These are phyloP conservation scores for Dendrobium huoshanense DNA, from an alignment of 106 monocot genomes.

Conservation along the genomic window DNA sequence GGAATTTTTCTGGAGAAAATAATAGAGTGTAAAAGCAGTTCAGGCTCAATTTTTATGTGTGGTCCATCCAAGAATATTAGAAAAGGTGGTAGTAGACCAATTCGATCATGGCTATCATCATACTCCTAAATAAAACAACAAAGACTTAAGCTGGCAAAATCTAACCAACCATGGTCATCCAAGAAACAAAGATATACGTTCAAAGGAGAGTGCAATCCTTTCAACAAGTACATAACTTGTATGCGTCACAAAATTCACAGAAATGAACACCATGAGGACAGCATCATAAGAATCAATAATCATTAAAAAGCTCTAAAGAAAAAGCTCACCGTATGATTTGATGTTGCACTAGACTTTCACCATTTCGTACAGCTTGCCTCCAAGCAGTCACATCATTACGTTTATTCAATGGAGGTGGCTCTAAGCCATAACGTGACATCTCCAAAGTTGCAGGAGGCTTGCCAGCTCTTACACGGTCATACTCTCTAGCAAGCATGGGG, in stretches of 20 bases:
- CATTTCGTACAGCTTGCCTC: conserved; percentile 71
- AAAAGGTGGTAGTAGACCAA: no score
- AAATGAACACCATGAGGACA: neutral
- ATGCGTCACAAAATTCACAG: neutral
- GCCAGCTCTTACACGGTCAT: conserved; percentile 87
- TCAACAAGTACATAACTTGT: neutral
- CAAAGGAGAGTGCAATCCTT: neutral
- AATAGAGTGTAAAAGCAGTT: no score
- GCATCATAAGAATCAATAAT: neutral
- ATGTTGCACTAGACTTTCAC: conserved; percentile 84
- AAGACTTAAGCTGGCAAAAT: no score
- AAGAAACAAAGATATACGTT: neutral
- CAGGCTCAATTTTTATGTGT: no score
- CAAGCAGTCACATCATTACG: conserved; percentile 85
- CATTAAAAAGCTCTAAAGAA: neutral
- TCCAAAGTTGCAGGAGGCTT: conserved; percentile 82
- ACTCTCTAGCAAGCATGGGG: conserved; percentile 94
- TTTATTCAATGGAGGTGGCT: conserved; percentile 65
- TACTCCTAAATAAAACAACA: no score
- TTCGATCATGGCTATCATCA: no score
- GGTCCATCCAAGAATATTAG: no score
- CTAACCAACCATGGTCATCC: neutral
- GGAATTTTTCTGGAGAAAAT: no score
- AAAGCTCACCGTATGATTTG: conserved; percentile 62
- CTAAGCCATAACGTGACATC: conserved; percentile 80